Conservation (phyloP, 2,329 filamentous ascomycete species). For the Colletotrichum acutatum region DNA sequence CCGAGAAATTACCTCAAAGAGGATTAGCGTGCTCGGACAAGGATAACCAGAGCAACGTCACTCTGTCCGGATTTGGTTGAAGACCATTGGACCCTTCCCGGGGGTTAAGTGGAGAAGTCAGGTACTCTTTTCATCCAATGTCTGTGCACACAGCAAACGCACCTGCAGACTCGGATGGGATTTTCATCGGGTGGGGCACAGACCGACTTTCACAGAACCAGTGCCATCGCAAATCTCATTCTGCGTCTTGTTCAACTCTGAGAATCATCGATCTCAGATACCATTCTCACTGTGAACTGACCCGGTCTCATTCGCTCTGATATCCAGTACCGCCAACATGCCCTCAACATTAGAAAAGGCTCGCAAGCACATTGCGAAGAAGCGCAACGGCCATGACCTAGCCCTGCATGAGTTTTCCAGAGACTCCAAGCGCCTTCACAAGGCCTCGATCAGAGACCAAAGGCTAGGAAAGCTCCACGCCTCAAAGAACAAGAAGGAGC, state of each 20-base stretch:
- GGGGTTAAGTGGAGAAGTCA: background rate
- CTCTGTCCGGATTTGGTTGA: background rate
- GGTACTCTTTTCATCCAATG: background rate
- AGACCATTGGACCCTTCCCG: slow-evolving; percentile 24
- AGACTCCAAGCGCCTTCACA: slow-evolving; percentile 83
- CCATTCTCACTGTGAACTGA: background rate
- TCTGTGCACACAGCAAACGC: background rate
- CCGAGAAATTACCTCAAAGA: background rate
- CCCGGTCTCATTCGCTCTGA: background rate
- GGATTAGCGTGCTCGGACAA: slow-evolving; percentile 3
- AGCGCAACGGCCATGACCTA: slow-evolving; percentile 78
- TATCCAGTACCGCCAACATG: slow-evolving; percentile 63
- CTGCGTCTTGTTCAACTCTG: background rate
- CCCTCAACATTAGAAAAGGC: slow-evolving; percentile 83
- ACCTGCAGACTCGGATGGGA: slow-evolving; percentile 15
- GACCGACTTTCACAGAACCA: slow-evolving; percentile 9
- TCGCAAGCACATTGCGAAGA: slow-evolving; percentile 89
- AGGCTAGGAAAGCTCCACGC: slow-evolving; percentile 79
- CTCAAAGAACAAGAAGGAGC: slow-evolving; percentile 79
- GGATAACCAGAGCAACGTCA: slow-evolving; percentile 35
- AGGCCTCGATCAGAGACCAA: slow-evolving; percentile 83
- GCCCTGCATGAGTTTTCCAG: slow-evolving; percentile 89
- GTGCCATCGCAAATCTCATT: slow-evolving; percentile 17
- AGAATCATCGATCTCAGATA: background rate
- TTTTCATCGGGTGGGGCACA: slow-evolving; percentile 33